These are phyloP conservation scores for Cercospora sp. DNA, from an alignment of 2,329 filamentous ascomycete species.

Conservation along the genomic window DNA sequence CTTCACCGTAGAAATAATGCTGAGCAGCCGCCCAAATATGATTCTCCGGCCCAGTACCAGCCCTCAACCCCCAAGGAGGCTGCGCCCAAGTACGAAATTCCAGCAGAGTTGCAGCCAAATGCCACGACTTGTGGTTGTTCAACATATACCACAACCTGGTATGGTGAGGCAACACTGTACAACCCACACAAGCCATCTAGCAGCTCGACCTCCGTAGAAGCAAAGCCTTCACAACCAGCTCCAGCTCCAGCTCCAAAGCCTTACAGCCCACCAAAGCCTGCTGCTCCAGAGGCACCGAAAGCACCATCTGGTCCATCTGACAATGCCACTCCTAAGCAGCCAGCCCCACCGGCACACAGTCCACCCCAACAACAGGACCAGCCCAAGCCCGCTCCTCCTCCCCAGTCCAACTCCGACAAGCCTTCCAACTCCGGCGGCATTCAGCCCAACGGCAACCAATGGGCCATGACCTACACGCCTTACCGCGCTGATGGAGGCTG, in stretches of 20 bases:
- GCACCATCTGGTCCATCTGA: background rate
- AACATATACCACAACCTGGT: conserved; percentile 71
- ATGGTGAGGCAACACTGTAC: conserved; percentile 58
- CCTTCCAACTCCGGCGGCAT: conserved; percentile 18
- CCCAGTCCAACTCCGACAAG: background rate
- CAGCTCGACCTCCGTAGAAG: conserved; percentile 7
- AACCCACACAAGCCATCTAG: conserved; percentile 16
- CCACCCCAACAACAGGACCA: conserved; percentile 2
- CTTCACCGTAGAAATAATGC: conserved; percentile 20
- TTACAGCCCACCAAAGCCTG: conserved; percentile 12
- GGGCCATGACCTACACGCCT: conserved; percentile 53
- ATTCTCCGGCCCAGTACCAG: conserved; percentile 5
- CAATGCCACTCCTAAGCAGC: background rate
- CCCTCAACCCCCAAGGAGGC: conserved; percentile 5
- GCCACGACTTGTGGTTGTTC: conserved; percentile 62
- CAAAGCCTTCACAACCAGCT: conserved; percentile 4
- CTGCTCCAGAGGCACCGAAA: background rate
- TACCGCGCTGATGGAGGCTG: conserved; percentile 47
- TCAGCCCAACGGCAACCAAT: conserved; percentile 45
- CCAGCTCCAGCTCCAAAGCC: conserved; percentile 4
- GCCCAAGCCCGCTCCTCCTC: background rate
- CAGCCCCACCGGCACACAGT: background rate
- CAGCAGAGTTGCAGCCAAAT: conserved; percentile 14
- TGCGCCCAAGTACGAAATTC: background rate
- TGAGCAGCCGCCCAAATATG: conserved; percentile 8